Evolutionary conservation across 163 green algal genomes (phyloP), one percentile per base, ranked within the genome.

Genomic region (Chlorella variabilis): DNA sequence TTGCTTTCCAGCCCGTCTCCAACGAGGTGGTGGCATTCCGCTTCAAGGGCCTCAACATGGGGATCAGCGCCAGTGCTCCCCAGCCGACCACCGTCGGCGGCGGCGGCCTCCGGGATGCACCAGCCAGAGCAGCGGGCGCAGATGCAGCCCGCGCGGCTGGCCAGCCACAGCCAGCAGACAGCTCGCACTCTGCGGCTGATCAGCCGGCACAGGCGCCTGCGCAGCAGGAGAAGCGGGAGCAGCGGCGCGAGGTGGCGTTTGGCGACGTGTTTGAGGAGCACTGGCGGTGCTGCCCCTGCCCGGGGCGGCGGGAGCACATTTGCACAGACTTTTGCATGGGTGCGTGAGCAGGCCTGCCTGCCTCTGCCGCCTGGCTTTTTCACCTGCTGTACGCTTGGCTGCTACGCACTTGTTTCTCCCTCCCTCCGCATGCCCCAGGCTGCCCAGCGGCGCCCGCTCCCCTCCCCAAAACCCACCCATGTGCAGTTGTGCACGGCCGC

Each of bases 261-360:
- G 20, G 49, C 1, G 77, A 83, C 38, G 33, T 83, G 31, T 83
- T 83, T 63, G 66, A 70, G 38, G 45, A 75, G 65, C 51, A 77
- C 9, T 75, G 62, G 65, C 51, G 77, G 25, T 75, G 66, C 49
- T 67, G 51, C 23, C 66, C 51, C 65, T 77, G 62, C 51, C 66
- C 77, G 7, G 36, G 29, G 23, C 45, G 51, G 25, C 39, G 71
- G 42, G 77, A 83, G 77, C 77, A 83, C 36, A 31, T 83, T 34
- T 38, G 29, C 66, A 42, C 77, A 1, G 77, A 77, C 38, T 77
- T 83, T 7, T 75, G 62, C n/a, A 59, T 74, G 75, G 33, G 31
- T 62, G 68, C 6, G 45, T n/a, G n/a, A n/a, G n/a, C n/a, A n/a
- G n/a, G n/a, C 33, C 38, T 25, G 1, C 2, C 41, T 76, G 68